These are phyloP conservation scores for Pythium scleroteichum DNA, from an alignment of 352 stramenopile species.

Conservation along the genomic window DNA sequence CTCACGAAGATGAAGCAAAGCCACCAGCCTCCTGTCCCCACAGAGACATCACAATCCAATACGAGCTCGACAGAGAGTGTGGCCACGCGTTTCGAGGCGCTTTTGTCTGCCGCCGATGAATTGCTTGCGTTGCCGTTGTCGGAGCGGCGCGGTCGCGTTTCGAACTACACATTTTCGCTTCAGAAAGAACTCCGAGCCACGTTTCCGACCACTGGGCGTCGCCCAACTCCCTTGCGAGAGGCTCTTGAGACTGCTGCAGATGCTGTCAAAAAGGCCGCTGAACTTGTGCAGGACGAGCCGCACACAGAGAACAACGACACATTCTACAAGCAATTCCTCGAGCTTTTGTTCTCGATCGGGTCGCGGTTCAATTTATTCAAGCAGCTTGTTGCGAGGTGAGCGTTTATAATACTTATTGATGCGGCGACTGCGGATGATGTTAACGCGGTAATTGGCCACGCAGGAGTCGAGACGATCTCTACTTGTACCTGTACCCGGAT, in stretches of 20 bases:
- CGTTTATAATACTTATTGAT: too few relatives aligned
- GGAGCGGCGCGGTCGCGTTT: not conserved
- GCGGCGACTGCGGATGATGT: too few relatives aligned
- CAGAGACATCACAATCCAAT: too few relatives aligned
- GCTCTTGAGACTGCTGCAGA: not conserved
- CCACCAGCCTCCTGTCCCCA: too few relatives aligned
- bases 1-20: not conserved
- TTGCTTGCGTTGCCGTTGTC: constrained; percentile 9
- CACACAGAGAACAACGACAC: not conserved
- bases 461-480: constrained; percentile 20
- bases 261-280: constrained; percentile 8
- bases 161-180: constrained; percentile 12
- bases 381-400: constrained; percentile 6
- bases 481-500: constrained; percentile 13
- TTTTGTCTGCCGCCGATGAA: constrained; percentile 5
- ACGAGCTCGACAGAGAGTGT: too few relatives aligned
- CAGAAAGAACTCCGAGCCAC: constrained; percentile 10
- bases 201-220: constrained; percentile 7
- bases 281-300: constrained; percentile 13
- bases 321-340: constrained; percentile 16
- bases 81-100: constrained; percentile 3
- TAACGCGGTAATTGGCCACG: too few relatives aligned
- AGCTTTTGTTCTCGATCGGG: constrained; percentile 10
- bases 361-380: constrained; percentile 10
- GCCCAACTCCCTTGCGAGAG: not conserved